A percentile compares a stretch with the other conserved stretches of the same genome.
Evolutionary conservation across 805 yeast species (phyloP).

Genomic region (Spathaspora gorwiae): DNA sequence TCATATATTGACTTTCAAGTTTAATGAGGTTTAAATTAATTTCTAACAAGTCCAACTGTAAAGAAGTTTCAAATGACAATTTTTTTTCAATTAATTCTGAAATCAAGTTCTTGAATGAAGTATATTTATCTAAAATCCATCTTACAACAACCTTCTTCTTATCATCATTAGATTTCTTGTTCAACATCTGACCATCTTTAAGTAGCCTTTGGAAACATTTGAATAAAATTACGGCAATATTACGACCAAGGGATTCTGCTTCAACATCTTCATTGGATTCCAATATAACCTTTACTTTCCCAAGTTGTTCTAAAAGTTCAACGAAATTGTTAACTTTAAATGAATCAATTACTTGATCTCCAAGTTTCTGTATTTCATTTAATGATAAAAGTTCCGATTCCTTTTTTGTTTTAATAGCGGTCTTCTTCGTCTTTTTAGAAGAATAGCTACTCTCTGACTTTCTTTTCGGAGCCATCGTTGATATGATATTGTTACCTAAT

Average conservation of each 20-base stretch:
- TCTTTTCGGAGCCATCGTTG: slow-evolving; percentile 22
- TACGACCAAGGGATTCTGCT: slow-evolving; percentile 33
- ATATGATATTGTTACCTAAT: not conserved
- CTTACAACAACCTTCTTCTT: slow-evolving; percentile 46
- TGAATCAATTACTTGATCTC: slow-evolving; percentile 34
- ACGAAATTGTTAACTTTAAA: slow-evolving; percentile 52
- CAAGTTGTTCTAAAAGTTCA: slow-evolving; percentile 39
- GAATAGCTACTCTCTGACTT: slow-evolving; percentile 7
- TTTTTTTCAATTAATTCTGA: slow-evolving; percentile 36
- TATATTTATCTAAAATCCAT: slow-evolving; percentile 63
- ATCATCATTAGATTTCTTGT: slow-evolving; percentile 33
- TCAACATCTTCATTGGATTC: slow-evolving; percentile 14
- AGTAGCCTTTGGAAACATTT: slow-evolving; percentile 48
- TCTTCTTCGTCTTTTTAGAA: slow-evolving; percentile 1
- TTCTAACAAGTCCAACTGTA: slow-evolving; percentile 54
- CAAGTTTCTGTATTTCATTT: slow-evolving; percentile 19
- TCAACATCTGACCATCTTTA: slow-evolving; percentile 36
- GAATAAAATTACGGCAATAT: slow-evolving; percentile 37
- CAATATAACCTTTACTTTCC: slow-evolving; percentile 15
- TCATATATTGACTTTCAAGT: slow-evolving; percentile 51
- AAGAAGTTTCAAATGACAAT: slow-evolving; percentile 42
- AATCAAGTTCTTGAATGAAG: slow-evolving; percentile 44
- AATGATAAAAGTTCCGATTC: slow-evolving; percentile 9
- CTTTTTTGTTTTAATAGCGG: slow-evolving; percentile 5
- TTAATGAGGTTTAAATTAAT: slow-evolving; percentile 50